Evolutionary conservation across 371 early-diverging fungal species (phyloP), one percentile per base, ranked within the genome.

Genomic region (Saksenaea oblongispora): DNA sequence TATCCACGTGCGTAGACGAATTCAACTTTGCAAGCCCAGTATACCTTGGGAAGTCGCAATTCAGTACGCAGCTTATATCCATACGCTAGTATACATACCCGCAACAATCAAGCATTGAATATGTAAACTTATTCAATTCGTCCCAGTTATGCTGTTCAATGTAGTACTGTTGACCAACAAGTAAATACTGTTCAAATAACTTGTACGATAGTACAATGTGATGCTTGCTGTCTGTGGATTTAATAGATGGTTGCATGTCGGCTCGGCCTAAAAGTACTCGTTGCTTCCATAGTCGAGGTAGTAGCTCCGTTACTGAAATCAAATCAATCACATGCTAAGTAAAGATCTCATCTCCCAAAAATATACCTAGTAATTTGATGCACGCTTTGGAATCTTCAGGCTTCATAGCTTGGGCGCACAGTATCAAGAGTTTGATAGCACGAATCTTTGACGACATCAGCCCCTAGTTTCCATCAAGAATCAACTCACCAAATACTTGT

Each of bases 241-340:
- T 76, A 9, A 80, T 73, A 5, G 70, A 71, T 8, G 79, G 72
- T 14, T 70, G 41, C 34, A 66, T 69, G 24, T 80, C 77, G 53
- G 66, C 64, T 47, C 67, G 47, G 7, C 72, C 72, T 7, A 80
- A 64, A 8, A 73, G 15, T 24, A 80, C 56, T 34, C 77, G 66
- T 55, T 76, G 75, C 42, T 80, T 77, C 58, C 77, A 80, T 28
- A 80, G 65, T 10, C 80, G 71, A 55, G 77, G 77, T 22, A 80
- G 69, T 34, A 80, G 56, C 24, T 80, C 80, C 11, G 77, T 80
- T 26, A 76, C 80, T 71, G 34, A 5, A 26, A 24, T 26, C 28
- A 28, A 11, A 5, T 9, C 11, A 14, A 24, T 8, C 11, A 2
- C 15, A 58, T 62, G 18, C 5, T 27, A 17, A 34, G 8, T 9